phyloP scores from a whole-genome alignment of 768 basidiomycete species.

The Naematelia encephala region DNA sequence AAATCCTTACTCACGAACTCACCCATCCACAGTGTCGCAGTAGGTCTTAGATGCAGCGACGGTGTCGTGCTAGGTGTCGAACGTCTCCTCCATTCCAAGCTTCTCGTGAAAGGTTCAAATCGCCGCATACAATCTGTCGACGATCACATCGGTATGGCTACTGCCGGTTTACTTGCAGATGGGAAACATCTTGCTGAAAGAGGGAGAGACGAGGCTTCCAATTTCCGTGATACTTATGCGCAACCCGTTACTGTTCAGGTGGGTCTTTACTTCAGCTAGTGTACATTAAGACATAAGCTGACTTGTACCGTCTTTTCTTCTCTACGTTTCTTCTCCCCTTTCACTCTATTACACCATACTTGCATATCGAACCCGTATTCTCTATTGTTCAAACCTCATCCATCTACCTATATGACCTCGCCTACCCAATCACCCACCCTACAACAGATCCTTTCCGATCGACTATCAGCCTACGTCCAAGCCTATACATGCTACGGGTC shows the following conservation, averaged over 20 bases:
- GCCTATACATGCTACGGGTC: conserved; percentile 97
- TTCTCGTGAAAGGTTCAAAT: conserved; percentile 88
- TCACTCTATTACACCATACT: neutral
- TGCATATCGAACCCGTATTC: neutral
- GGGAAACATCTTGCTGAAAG: conserved; percentile 80
- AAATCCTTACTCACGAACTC: neutral
- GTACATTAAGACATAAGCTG: too few species aligned
- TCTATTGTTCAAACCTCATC: neutral
- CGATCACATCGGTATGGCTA: conserved; percentile 88
- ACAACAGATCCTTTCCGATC: conserved; percentile 63
- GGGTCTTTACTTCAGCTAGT: conserved; percentile 18
- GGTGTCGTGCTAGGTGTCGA: conserved; percentile 96
- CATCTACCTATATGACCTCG: neutral
- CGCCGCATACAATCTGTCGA: conserved; percentile 90
- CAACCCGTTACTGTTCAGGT: conserved; percentile 78
- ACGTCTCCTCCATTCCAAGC: conserved; percentile 92
- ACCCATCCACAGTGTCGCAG: conserved; percentile 70
- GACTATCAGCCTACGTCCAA: conserved; percentile 85
- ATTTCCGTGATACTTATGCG: conserved; percentile 69
- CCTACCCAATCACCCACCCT: neutral
- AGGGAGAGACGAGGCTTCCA: conserved; percentile 77
- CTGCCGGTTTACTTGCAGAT: conserved; percentile 89
- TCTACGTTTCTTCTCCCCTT: neutral
- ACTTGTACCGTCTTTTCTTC: neutral
- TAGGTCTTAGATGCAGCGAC: conserved; percentile 90